Percentiles rank a stretch among this genome's conserved stretches.
Conservation (phyloP, 306 rosid genomes). For the barrel medic (Medicago truncatula) region MtrunA17r5.0-ANR NC_053045.1:31450001-31450500, state of each 20-base stretch:
- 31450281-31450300: slow-evolving; percentile 36
- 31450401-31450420: slow-evolving; percentile 67
- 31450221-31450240: slow-evolving; percentile 17
- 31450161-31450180: slow-evolving; percentile 11
- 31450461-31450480: slow-evolving; percentile 7
- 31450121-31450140: slow-evolving; percentile 11
- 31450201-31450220: slow-evolving; percentile 17
- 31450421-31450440: slow-evolving; percentile 21
- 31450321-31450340: slow-evolving; percentile 86
- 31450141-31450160: slow-evolving; percentile 27
- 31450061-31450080: slow-evolving; percentile 43
- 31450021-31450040: slow-evolving; percentile 18
- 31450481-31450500: slow-evolving; percentile 24
- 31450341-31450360: slow-evolving; percentile 87
- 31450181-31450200: slow-evolving; percentile 13
- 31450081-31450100: slow-evolving; percentile 27
- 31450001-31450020: slow-evolving; percentile 66
- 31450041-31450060: slow-evolving; percentile 40
- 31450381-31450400: slow-evolving; percentile 82
- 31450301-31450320: slow-evolving; percentile 61
- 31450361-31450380: slow-evolving; percentile 69
- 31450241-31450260: background rate
- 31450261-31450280: slow-evolving; percentile 39
- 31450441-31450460: background rate
- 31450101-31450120: slow-evolving; percentile 24